Percentiles rank a stretch among this genome's conserved stretches.
Evolutionary conservation across 192 early-diverging fungal genomes (phyloP).

Genomic region (Dispira simplex): DNA sequence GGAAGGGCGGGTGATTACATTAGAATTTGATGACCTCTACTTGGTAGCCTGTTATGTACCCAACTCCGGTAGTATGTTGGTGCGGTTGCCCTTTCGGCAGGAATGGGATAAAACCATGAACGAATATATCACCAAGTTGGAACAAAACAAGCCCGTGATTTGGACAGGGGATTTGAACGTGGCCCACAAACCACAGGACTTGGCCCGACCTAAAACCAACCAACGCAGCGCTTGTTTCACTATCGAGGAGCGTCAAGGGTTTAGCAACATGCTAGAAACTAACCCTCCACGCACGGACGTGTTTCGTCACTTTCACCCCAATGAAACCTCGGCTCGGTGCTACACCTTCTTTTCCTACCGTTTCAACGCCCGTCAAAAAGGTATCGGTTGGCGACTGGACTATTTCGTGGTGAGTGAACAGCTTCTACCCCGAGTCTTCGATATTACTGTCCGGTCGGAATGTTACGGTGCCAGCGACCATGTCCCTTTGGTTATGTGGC

Average conservation of each 20-base stretch:
- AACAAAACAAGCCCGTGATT: conserved; percentile 52
- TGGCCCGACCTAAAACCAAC: conserved; percentile 61
- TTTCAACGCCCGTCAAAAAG: conserved; percentile 48
- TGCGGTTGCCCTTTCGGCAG: conserved; percentile 44
- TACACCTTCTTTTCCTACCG: conserved; percentile 74
- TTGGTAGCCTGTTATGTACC: conserved; percentile 62
- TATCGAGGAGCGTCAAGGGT: conserved; percentile 58
- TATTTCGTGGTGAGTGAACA: conserved; percentile 61
- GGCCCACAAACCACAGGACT: conserved; percentile 57
- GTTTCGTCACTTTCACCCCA: conserved; percentile 55
- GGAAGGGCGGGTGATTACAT: conserved; percentile 57
- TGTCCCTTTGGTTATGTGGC: conserved; percentile 52
- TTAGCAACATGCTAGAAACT: conserved; percentile 38
- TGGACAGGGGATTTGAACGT: conserved; percentile 83
- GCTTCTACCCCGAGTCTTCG: conserved; percentile 36
- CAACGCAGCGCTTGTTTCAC: conserved; percentile 69
- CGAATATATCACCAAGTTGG: conserved; percentile 45
- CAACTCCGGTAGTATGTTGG: conserved; percentile 61
- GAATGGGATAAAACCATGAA: conserved; percentile 49
- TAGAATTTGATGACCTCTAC: conserved; percentile 47
- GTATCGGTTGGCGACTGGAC: conserved; percentile 73
- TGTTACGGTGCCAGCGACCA: conserved; percentile 84
- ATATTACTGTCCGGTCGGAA: conserved; percentile 51
- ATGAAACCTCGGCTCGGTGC: conserved; percentile 26
- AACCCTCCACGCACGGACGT: conserved; percentile 42